Percentiles rank a stretch among this genome's conserved stretches.
These are phyloP conservation scores for Diaporthe sp. DNA, from an alignment of 2,329 filamentous ascomycete genomes.

Conservation along the genomic window DNA sequence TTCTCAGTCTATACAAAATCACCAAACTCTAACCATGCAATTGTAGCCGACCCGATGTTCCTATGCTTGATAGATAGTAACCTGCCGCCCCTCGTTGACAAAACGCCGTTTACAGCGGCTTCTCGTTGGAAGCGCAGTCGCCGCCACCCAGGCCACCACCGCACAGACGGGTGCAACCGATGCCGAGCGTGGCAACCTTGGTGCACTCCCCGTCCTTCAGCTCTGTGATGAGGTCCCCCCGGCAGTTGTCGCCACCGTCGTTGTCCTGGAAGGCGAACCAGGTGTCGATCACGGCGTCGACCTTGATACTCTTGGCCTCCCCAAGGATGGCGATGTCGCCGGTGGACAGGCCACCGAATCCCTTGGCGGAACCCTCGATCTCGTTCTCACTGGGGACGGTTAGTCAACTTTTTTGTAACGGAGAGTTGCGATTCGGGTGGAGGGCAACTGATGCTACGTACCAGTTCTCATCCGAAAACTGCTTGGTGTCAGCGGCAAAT, in stretches of 20 bases:
- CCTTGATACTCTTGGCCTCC: constrained; percentile 61
- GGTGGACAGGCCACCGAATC: constrained; percentile 27
- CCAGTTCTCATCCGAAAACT: constrained; percentile 27
- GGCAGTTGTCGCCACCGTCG: neutral
- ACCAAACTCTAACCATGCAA: neutral
- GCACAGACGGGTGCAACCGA: neutral
- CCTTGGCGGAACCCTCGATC: neutral
- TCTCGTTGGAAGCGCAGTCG: neutral
- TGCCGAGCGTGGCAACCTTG: neutral
- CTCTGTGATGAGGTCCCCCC: neutral
- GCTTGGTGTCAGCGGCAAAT: constrained; percentile 33
- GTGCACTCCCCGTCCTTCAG: neutral
- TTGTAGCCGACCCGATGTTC: neutral
- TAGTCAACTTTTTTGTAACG: neutral
- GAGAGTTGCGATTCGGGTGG: neutral
- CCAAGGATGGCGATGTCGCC: constrained; percentile 43
- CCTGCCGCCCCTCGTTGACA: neutral
- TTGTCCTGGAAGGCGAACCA: constrained; percentile 15
- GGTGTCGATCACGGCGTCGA: constrained; percentile 41
- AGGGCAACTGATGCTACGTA: neutral
- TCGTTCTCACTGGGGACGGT: neutral
- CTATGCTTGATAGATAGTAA: neutral
- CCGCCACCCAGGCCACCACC: neutral
- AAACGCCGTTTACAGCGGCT: neutral
- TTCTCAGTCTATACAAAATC: neutral